Evolutionary conservation across 2,329 filamentous ascomycete species (phyloP).

Genomic region (Trichoderma koningii): DNA sequence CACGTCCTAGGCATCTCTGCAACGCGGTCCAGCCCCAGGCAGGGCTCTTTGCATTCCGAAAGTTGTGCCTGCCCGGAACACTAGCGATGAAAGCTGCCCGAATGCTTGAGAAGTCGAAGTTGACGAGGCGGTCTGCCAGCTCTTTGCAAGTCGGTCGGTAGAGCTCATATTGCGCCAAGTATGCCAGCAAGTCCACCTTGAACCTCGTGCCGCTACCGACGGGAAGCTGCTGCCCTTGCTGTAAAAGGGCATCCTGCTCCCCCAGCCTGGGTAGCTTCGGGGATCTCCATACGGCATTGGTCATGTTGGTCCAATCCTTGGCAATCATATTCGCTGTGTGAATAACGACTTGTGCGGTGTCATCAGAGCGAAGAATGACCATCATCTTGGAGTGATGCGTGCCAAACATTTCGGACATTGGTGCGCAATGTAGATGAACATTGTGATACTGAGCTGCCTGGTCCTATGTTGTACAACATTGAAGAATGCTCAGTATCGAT

Average conservation of each 20-base stretch:
- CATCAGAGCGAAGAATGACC: conserved; percentile 76
- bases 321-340: conserved; percentile 92
- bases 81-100: conserved; percentile 75
- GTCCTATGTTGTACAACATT: conserved; percentile 50
- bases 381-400: conserved; percentile 90
- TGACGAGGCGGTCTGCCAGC: conserved; percentile 59
- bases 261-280: conserved; percentile 62
- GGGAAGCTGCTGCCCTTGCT: conserved; percentile 25
- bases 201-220: conserved; percentile 68
- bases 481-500: neutral
- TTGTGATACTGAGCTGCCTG: conserved; percentile 64
- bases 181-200: conserved; percentile 73
- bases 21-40: conserved; percentile 78
- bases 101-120: conserved; percentile 70
- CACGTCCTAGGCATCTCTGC: conserved; percentile 56
- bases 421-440: conserved; percentile 70
- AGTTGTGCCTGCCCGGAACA: conserved; percentile 67
- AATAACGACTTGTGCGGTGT: conserved; percentile 75
- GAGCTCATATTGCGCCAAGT: conserved; percentile 69
- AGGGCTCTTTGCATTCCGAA: conserved; percentile 52
- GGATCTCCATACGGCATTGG: conserved; percentile 79
- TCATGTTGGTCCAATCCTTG: conserved; percentile 86
- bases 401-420: conserved; percentile 81
- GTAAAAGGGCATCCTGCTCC: neutral
- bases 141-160: conserved; percentile 54